Conservation (phyloP, 2,329 filamentous ascomycete genomes). For the Calonectria henricotiae region DNA sequence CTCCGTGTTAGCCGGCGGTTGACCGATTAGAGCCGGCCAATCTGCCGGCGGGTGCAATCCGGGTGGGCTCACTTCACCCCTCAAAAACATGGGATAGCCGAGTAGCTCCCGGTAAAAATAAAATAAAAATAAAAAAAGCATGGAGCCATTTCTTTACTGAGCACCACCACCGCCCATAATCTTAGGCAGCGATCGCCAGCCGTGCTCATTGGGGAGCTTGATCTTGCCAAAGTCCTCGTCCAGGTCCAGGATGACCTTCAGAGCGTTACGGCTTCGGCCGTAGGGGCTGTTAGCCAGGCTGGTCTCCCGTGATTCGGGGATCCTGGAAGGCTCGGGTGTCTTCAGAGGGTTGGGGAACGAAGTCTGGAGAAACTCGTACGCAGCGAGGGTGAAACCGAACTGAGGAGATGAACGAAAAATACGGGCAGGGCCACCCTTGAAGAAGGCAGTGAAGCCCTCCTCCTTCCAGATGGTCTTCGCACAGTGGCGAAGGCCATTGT, state of each 20-base stretch:
- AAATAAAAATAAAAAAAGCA: constrained; percentile 26
- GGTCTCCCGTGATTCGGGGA: constrained; percentile 59
- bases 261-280: constrained; percentile 83
- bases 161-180: constrained; percentile 64
- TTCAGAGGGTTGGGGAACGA: constrained; percentile 81
- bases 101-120: constrained; percentile 41
- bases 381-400: constrained; percentile 97
- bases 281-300: constrained; percentile 66
- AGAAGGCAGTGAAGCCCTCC: constrained; percentile 96
- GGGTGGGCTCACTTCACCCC: constrained; percentile 41
- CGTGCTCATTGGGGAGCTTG: constrained; percentile 71
- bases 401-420: constrained; percentile 96
- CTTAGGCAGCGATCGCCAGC: constrained; percentile 70
- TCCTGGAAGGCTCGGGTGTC: constrained; percentile 67
- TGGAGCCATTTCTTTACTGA: constrained; percentile 42
- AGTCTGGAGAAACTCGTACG: constrained; percentile 92
- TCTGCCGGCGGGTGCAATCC: constrained; percentile 40
- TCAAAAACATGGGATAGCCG: constrained; percentile 44
- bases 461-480: constrained; percentile 88
- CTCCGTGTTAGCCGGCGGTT: constrained; percentile 26
- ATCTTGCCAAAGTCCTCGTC: constrained; percentile 92
- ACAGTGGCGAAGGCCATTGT: constrained; percentile 89
- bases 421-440: constrained; percentile 97
- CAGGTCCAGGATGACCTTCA: constrained; percentile 95
- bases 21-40: constrained; percentile 40